Evolutionary conservation across 257 asterid genomes (phyloP), one percentile per base, ranked within the genome.

Genomic region (Nicotiana attenuata): DNA sequence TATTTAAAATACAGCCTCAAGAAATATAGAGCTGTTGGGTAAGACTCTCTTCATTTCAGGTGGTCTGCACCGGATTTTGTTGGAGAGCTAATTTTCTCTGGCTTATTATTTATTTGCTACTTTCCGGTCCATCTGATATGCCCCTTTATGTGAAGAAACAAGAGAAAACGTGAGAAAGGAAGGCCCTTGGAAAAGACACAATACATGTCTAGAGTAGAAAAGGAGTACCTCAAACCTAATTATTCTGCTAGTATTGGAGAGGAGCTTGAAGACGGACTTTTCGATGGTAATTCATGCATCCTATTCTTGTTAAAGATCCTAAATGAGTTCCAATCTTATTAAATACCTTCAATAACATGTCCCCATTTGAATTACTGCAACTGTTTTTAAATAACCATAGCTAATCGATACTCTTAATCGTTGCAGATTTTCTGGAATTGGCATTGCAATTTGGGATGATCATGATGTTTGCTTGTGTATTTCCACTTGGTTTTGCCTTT

Each of bases 401-500:
- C 64, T 29, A 4, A 16, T 17, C 19, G 29, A 17, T 52, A 29
- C 78, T 4, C 80, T 10, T 26, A 86, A 50, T 81, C 31, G 53
- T 76, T 73, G 87, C 97, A 96, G 99, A 96, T 91, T 96, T 89
- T 86, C 90, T 94, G 84, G 99, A 96, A 93, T 71, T 96, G 86
- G 97, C 93, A 22, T 82, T 96, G 96, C 99, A 96, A 88, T 96
- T 94, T 41, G 99, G 99, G 75, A 90, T 92, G 97, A 88, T 91
- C 88, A 96, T 93, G 97, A 96, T 96, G 99, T 94, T 96, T 90
- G 97, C 99, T 84, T 96, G 99, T 86, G 99, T 98, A 81, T 94
- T 94, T 83, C 99, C 99, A 31, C 97, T 92, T 1, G 97, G 96
- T 53, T 96, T 96, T 63, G 91, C 96, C 88, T 94, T 96, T 76